Conservation (phyloP, 1,284 basidiomycete species). For the Austroboletus rostrupii region DNA sequence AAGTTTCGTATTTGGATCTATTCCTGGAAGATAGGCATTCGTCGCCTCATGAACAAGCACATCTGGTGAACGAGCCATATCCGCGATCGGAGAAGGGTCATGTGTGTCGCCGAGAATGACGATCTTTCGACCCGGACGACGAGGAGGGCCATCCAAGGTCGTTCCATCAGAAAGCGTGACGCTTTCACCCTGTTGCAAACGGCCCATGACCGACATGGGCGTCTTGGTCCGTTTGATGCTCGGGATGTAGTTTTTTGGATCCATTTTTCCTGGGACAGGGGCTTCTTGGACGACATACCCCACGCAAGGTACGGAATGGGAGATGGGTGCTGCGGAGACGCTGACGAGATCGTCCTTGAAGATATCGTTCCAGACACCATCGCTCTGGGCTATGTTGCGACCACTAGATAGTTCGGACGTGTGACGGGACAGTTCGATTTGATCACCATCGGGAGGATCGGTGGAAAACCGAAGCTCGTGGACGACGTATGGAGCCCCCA, state of each 20-base stretch:
- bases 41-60: conserved; percentile 86
- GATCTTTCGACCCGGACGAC: conserved; percentile 67
- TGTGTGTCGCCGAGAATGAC: conserved; percentile 81
- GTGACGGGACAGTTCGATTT: conserved; percentile 43
- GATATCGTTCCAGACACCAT: conserved; percentile 74
- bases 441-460: conserved; percentile 50
- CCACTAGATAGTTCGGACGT: conserved; percentile 63
- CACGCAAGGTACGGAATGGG: conserved; percentile 79
- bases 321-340: conserved; percentile 82
- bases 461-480: conserved; percentile 76
- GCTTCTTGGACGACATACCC: conserved; percentile 81
- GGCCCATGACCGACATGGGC: conserved; percentile 68
- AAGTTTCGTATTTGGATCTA: conserved; percentile 54
- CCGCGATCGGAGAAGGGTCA: conserved; percentile 63
- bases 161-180: conserved; percentile 77
- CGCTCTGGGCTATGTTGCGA: conserved; percentile 57
- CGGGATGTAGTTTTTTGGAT: conserved; percentile 60
- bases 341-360: conserved; percentile 56
- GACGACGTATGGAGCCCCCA: conserved; percentile 78
- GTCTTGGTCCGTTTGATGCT: conserved; percentile 68
- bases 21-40: conserved; percentile 79
- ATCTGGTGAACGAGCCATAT: conserved; percentile 59
- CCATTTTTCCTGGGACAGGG: conserved; percentile 72
- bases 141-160: conserved; percentile 66
- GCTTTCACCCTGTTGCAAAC: conserved; percentile 66